Base-by-base conservation (phyloP, 805 yeast genomes). In the Lachancea meyersii region DNA sequence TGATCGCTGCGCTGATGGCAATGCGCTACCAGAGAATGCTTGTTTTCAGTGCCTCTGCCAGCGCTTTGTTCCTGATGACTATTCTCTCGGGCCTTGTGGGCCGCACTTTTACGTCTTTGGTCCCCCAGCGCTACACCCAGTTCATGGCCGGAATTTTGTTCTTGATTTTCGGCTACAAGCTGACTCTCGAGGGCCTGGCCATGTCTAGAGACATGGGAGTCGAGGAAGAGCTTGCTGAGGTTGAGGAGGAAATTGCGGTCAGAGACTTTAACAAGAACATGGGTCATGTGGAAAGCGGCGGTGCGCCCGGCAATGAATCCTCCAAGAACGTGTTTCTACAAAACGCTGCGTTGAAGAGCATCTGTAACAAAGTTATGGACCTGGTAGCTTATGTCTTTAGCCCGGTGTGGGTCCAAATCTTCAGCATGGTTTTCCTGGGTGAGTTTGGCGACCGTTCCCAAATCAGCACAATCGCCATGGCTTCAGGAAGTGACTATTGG, bases 371-470 rank as follows among this genome's bases (percentile, higher is more conserved):
- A 31, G 33, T 82, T 14, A 62, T 69, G 32, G 73, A 80, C 51
- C 69, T 84, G 39, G 77, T 82, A 2, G 64, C 79, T 2, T 76
- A 79, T 44, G 65, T 87, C 4, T 69, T 91, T 43, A 83, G 95
- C 3, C 97, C 98, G 3, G 68, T 80, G 8, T 93, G 95, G 89
- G 82, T 88, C 51, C 96, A 91, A 69, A 91, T 91, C 4, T 93
- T 93, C 59, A 79, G 79, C 41, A 91, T 93, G 97, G 86, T 96
- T 4, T 93, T 93, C 63, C 69, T 93, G 38, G 98, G 97, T 47
- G 99, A 93, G 68, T 88, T 97, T 95, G 99, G 99, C 40, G 99
- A 93, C 65, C 80, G 98, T 57, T 88, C 97, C 10, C 99, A 93
- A 68, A 87, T 93, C 43, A 96, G 97, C 34, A 93, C 97, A 26